These are phyloP conservation scores for Elymus sibiricus DNA, from an alignment of 176 grass and related monocot genomes.

Conservation along the genomic window DNA sequence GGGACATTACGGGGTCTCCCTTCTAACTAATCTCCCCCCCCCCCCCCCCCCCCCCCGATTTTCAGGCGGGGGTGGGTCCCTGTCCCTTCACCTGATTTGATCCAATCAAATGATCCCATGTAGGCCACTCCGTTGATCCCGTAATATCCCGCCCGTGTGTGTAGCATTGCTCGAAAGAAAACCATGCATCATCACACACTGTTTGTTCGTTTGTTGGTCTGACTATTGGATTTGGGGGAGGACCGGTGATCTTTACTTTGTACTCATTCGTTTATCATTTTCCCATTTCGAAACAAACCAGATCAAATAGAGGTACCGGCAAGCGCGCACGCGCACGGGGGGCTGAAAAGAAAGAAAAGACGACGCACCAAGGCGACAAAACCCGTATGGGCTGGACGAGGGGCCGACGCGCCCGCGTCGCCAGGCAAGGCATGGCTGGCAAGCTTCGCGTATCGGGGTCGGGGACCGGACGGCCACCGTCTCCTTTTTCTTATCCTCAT, in stretches of 20 bases:
- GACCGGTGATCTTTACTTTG: background rate
- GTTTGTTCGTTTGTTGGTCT: background rate
- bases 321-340: background rate
- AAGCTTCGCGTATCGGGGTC: constrained; percentile 13
- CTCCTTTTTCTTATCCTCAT: background rate
- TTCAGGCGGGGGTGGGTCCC: too few species aligned
- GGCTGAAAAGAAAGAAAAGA: constrained; percentile 4
- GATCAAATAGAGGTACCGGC: background rate
- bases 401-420: background rate
- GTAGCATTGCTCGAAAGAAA: too few species aligned
- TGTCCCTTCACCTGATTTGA: too few species aligned
- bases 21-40: too few species aligned
- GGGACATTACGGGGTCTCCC: too few species aligned
- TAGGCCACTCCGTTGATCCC: too few species aligned
- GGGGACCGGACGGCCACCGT: background rate
- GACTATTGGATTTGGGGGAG: background rate
- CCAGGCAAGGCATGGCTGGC: background rate
- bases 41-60: too few species aligned
- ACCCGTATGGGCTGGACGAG: constrained; percentile 32
- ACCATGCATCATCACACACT: background rate
- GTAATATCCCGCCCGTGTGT: too few species aligned
- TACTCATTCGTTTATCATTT: background rate
- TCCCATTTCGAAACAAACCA: background rate
- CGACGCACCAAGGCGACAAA: constrained; percentile 47
- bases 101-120: too few species aligned